Evolutionary conservation across 257 asterid genomes (phyloP), one percentile per base, ranked within the genome.

Genomic region (Ilex aquifolium): DNA sequence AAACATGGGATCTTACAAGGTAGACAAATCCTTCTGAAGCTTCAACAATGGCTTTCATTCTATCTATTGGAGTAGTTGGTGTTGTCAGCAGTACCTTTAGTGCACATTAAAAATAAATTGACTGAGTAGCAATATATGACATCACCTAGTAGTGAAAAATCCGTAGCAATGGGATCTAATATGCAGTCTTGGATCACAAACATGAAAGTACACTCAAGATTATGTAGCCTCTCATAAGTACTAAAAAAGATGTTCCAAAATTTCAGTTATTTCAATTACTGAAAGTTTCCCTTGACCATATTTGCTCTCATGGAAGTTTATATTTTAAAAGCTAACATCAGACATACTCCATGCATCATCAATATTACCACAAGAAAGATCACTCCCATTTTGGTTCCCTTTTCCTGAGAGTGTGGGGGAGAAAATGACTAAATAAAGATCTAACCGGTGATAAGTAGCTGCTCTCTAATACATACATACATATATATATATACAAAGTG

Each of bases 11-110:
- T 64, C 92, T 78, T 78, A 90, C 97, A 69, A 90, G 97, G 80
- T 90, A 90, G 60, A 90, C 76, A 40, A 90, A 90, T 53, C 97
- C 97, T 79, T 87, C 95, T 15, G 97, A 82, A 65, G 80, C 91
- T 63, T 87, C 90, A 71, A 79, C 88, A 57, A 90, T 90, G 53
- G 83, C 79, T 77, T 79, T 69, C 97, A 90, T 90, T 64, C 97
- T 86, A 6, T 55, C 73, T 30, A 63, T 67, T 15, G 97, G 95
- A 64, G 97, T 87, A 9, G 97, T 87, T 3, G 97, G 97, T 57
- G 97, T 90, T 29, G 97, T 87, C 61, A 87, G 85, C 77, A 90
- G 78, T 60, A 87, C 97, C 97, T 90, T 78, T 64, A 63, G 64
- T 59, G 44, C 60, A 14, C 70, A 49, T 63, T 31, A 14, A 61